Conservation (phyloP, 306 rosid genomes). For the Vigna unguiculata region DNA sequence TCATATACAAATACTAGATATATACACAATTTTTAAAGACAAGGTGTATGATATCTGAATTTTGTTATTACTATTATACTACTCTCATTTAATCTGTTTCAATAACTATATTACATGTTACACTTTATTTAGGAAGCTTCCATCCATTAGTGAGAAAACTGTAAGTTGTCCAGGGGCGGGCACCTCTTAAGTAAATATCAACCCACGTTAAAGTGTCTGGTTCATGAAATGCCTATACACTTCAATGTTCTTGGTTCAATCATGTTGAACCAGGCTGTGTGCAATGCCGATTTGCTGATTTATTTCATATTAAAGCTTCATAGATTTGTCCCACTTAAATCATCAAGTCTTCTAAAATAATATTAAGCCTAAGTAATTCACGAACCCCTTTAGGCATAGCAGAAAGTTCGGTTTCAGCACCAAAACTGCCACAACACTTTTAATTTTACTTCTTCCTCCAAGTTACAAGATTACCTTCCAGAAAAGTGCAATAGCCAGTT, state of each 20-base stretch:
- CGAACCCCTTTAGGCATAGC: background rate
- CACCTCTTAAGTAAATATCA: background rate
- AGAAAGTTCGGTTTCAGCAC: background rate
- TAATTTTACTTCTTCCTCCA: background rate
- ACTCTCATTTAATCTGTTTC: background rate
- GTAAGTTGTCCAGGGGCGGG: background rate
- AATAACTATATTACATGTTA: background rate
- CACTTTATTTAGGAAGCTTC: background rate
- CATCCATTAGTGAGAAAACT: background rate
- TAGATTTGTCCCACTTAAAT: background rate
- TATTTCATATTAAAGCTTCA: background rate
- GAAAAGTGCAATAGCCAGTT: background rate
- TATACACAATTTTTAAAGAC: background rate
- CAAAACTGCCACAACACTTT: background rate
- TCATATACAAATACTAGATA: background rate
- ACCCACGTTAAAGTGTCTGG: background rate
- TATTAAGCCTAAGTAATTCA: background rate
- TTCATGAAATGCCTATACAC: background rate
- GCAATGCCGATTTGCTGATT: background rate
- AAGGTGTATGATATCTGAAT: background rate
- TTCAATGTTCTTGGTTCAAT: background rate
- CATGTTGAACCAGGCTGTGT: background rate
- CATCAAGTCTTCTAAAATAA: background rate
- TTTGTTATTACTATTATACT: background rate
- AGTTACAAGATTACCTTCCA: background rate